Evolutionary conservation across 495 filamentous ascomycete species (phyloP).

Genomic region (Daldinia grandis): DNA sequence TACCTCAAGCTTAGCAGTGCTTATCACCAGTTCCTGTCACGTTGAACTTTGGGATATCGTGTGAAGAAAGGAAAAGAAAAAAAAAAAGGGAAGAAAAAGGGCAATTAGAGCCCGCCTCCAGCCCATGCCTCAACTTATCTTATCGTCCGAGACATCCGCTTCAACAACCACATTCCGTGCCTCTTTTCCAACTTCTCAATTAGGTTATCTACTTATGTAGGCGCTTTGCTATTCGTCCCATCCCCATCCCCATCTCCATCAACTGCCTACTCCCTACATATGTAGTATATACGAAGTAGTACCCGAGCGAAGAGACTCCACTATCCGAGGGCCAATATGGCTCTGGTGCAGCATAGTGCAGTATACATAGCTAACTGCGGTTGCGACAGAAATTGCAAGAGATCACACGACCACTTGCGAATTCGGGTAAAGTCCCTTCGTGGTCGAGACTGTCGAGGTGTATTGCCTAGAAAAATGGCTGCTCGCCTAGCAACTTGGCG

Average conservation of each 20-base stretch:
- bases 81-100: not conserved
- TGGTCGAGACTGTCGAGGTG: constrained; percentile 29
- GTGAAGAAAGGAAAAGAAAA: not conserved
- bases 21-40: not conserved
- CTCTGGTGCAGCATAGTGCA: not conserved
- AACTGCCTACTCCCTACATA: not conserved
- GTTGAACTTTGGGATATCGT: not conserved
- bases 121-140: not conserved
- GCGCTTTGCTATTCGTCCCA: not conserved
- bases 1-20: not conserved
- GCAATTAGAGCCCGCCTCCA: not conserved
- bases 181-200: not conserved
- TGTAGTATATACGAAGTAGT: not conserved
- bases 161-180: not conserved
- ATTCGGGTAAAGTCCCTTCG: constrained; percentile 35
- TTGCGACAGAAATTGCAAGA: constrained; percentile 32
- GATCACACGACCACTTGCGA: constrained; percentile 48
- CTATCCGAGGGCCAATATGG: not conserved
- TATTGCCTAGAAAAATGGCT: constrained; percentile 23
- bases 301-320: not conserved
- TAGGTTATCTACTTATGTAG: not conserved
- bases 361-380: constrained; percentile 25
- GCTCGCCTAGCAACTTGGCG: constrained; percentile 11
- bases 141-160: constrained; percentile 4
- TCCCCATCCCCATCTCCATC: too few relatives aligned